Percentiles rank a stretch among this genome's conserved stretches.
phyloP scores from a whole-genome alignment of 192 early-diverging fungal genomes.

The Dispira simplex region DNA sequence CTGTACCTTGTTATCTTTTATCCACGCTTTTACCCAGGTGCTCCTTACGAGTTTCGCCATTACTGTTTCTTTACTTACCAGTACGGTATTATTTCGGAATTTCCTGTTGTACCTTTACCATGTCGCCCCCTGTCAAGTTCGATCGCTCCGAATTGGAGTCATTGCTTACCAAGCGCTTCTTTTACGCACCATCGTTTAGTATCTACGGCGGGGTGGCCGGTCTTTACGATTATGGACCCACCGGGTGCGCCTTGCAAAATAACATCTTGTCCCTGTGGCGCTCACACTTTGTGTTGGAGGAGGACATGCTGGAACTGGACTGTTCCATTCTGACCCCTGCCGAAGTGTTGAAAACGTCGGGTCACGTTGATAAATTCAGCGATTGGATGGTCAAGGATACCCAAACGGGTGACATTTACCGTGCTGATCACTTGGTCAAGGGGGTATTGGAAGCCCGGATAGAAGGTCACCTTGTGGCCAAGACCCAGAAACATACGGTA shows the following conservation, averaged over 20 bases:
- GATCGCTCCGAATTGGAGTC: constrained; percentile 49
- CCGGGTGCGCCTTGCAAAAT: constrained; percentile 81
- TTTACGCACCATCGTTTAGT: constrained; percentile 86
- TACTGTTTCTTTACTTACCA: no score
- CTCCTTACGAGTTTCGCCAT: no score
- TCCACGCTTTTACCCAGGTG: no score
- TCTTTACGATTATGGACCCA: constrained; percentile 95
- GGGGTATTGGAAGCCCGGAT: constrained; percentile 78
- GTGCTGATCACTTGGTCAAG: constrained; percentile 96
- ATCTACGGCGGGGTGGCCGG: constrained; percentile 96
- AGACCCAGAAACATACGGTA: constrained; percentile 22
- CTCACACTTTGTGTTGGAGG: constrained; percentile 96
- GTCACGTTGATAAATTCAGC: constrained; percentile 96
- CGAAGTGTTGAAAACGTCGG: constrained; percentile 92
- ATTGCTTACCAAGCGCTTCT: constrained; percentile 86
- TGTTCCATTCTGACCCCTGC: constrained; percentile 95
- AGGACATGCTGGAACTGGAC: constrained; percentile 99
- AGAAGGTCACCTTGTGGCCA: constrained; percentile 66
- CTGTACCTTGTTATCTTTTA: no score
- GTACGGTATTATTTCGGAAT: no score
- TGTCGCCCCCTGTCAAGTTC: constrained; percentile 20
- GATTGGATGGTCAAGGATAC: constrained; percentile 98
- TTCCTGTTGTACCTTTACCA: no score
- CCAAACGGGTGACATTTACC: constrained; percentile 84
- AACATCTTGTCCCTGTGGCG: constrained; percentile 85